These are phyloP conservation scores for Metrosideros polymorpha DNA, from an alignment of 441 rosid species.

Conservation along the genomic window DNA sequence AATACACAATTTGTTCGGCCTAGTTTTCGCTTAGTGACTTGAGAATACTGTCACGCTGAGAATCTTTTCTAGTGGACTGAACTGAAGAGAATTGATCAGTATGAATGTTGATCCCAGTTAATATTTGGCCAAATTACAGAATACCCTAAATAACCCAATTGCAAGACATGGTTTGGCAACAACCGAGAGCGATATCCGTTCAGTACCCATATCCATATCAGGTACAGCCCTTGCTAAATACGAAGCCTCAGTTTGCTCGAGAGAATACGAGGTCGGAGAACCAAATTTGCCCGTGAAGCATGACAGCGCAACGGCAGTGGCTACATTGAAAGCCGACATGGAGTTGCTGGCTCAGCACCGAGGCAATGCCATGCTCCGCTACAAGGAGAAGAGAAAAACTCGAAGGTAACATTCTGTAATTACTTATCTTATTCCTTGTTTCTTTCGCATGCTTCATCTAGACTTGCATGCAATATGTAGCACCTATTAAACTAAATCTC, in stretches of 20 bases:
- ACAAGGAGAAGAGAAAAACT: conserved; percentile 43
- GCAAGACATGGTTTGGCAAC: background rate
- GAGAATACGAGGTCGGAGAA: background rate
- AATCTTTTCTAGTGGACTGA: background rate
- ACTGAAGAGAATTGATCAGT: background rate
- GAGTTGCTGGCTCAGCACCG: conserved; percentile 23
- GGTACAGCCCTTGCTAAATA: background rate
- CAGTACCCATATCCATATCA: background rate
- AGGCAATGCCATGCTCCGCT: conserved; percentile 36
- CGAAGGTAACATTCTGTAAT: conserved; percentile 17
- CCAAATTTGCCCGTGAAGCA: background rate
- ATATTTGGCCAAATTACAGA: background rate
- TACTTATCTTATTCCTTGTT: background rate
- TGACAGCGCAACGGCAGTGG: background rate
- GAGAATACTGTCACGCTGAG: background rate
- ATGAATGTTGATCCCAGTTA: background rate
- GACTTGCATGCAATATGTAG: background rate
- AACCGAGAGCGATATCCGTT: background rate
- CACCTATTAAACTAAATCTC: background rate
- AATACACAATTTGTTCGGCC: background rate
- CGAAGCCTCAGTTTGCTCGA: background rate
- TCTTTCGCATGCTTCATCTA: background rate
- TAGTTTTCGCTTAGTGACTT: background rate
- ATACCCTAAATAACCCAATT: background rate
- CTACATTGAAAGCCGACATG: conserved; percentile 9